phyloP scores from a whole-genome alignment of 2,329 filamentous ascomycete genomes.

The Pezicula rhizophila region DNA sequence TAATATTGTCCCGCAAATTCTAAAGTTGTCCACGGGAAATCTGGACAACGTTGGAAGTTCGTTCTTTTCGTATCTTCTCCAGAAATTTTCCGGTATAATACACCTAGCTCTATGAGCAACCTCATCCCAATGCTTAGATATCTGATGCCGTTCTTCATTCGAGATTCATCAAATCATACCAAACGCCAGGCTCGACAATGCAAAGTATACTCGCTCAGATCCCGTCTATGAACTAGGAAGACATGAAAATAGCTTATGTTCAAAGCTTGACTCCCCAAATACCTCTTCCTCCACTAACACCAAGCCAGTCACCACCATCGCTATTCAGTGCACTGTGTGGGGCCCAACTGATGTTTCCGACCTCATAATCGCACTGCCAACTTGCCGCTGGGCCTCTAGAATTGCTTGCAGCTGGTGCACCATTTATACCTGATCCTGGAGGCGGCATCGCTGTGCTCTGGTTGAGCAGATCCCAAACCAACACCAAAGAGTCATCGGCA shows the following conservation, averaged over 20 bases:
- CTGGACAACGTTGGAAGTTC: neutral
- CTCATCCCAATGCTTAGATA: conserved; percentile 15
- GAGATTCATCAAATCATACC: conserved; percentile 8
- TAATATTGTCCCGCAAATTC: neutral
- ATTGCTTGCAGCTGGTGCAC: conserved; percentile 46
- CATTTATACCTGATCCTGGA: conserved; percentile 38
- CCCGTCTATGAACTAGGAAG: conserved; percentile 10
- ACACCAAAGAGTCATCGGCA: conserved; percentile 83
- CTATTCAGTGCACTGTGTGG: conserved; percentile 61
- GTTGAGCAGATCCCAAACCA: conserved; percentile 90
- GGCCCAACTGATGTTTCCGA: conserved; percentile 80
- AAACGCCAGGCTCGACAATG: conserved; percentile 20
- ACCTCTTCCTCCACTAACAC: conserved; percentile 72
- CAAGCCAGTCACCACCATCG: conserved; percentile 77
- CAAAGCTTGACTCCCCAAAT: conserved; percentile 58
- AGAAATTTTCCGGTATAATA: conserved; percentile 12
- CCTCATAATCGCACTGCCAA: conserved; percentile 84
- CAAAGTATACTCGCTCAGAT: conserved; percentile 6
- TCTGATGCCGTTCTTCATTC: conserved; percentile 11
- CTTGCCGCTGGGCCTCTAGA: conserved; percentile 64
- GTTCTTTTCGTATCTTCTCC: conserved; percentile 1
- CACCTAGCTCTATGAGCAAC: conserved; percentile 9
- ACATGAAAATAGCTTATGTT: conserved; percentile 5
- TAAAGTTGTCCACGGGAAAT: neutral
- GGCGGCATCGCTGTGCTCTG: conserved; percentile 25